These are phyloP conservation scores for Pyrenula massariospora DNA, from an alignment of 495 filamentous ascomycete genomes.

Conservation along the genomic window DNA sequence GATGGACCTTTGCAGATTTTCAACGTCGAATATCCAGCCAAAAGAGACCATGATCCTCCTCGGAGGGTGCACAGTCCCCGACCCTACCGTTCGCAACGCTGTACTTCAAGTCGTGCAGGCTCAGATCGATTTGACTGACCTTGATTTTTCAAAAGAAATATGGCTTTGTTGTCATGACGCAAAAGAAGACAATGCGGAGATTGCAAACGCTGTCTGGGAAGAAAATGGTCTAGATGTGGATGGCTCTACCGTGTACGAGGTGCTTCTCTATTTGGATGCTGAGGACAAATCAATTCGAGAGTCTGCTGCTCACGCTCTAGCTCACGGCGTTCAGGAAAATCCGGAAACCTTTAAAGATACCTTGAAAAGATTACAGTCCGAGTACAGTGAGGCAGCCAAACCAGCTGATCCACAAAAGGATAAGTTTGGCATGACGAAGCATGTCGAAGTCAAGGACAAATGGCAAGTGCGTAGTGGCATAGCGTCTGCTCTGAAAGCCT, in stretches of 20 bases:
- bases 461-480: conserved; percentile 87
- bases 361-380: conserved; percentile 48
- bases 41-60: conserved; percentile 62
- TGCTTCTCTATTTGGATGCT: conserved; percentile 69
- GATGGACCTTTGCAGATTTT: conserved; percentile 65
- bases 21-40: conserved; percentile 60
- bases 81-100: conserved; percentile 70
- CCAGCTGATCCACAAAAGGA: conserved; percentile 73
- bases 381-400: conserved; percentile 67
- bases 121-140: conserved; percentile 81
- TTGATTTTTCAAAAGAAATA: conserved; percentile 76
- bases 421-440: conserved; percentile 84
- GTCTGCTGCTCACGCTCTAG: conserved; percentile 73
- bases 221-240: conserved; percentile 74
- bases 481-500: conserved; percentile 71
- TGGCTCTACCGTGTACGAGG: conserved; percentile 44
- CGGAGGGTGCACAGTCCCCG: conserved; percentile 61
- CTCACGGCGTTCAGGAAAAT: conserved; percentile 52
- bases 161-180: conserved; percentile 92
- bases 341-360: conserved; percentile 42
- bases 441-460: conserved; percentile 69
- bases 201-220: conserved; percentile 85
- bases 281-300: conserved; percentile 68
- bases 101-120: conserved; percentile 82
- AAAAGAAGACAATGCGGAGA: conserved; percentile 72